phyloP scores from a whole-genome alignment of 305 asterid species.

The Fraxinus sp. region DNA sequence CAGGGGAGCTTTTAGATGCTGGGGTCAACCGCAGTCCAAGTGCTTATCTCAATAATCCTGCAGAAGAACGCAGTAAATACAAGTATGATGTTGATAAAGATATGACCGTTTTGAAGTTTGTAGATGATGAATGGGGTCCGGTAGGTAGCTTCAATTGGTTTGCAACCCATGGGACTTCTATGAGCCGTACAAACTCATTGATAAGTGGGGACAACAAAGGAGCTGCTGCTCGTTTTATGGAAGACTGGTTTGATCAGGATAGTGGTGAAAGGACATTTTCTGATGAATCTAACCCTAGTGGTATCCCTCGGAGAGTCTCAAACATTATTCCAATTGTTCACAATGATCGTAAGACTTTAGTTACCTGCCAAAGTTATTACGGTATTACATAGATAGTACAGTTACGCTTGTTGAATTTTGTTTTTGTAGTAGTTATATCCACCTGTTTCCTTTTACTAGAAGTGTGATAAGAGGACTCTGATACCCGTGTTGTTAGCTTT shows the following conservation, averaged over 20 bases:
- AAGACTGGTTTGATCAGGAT: constrained; percentile 87
- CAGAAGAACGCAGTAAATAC: constrained; percentile 80
- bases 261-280: constrained; percentile 34
- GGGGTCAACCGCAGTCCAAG: constrained; percentile 96
- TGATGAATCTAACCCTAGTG: constrained; percentile 23
- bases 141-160: constrained; percentile 99
- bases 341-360: constrained; percentile 61
- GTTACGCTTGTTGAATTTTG: background rate
- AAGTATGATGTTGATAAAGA: constrained; percentile 85
- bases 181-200: constrained; percentile 92
- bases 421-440: background rate
- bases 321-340: constrained; percentile 60
- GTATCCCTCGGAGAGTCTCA: constrained; percentile 76
- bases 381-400: background rate
- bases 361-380: constrained; percentile 2
- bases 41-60: constrained; percentile 88
- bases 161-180: constrained; percentile 98
- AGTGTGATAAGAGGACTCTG: constrained; percentile 12
- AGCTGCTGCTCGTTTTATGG: constrained; percentile 98
- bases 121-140: constrained; percentile 95
- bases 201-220: constrained; percentile 99
- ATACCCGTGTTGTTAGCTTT: background rate
- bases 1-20: constrained; percentile 94
- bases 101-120: constrained; percentile 91
- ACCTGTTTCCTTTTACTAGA: constrained; percentile 1